Evolutionary conservation across 148 eudicot species (phyloP), one percentile per base, ranked within the genome.

Genomic region (Arbutus unedo): DNA sequence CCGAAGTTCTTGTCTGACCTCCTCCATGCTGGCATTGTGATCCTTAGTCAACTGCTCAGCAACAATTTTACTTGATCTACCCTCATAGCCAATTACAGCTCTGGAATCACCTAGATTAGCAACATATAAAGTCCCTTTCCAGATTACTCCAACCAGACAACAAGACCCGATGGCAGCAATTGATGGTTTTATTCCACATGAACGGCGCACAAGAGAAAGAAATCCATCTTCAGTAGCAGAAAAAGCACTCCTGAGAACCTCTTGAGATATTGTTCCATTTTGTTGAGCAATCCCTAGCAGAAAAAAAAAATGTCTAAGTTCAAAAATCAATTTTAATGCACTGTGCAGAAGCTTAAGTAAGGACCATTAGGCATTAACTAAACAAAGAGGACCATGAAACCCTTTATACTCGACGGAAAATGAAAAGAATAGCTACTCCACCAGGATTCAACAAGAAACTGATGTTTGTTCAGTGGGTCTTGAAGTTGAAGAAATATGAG

Each of bases 81-180:
- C 83, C 50, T 81, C 19, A 70, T 49, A 78, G 31, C 94, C 98
- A 74, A 93, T 48, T 8, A 95, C 94, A 62, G 92, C 98, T 81
- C 98, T 91, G 19, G 98, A 93, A 83, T 95, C 98, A 13, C 98
- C 98, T 44, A 92, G 49, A 87, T 95, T 95, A 76, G 92, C 98
- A 57, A 93, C 74, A 82, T 85, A 92, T n/a, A 95, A 70, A 38
- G 91, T 91, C 80, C 89, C 90, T 74, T 84, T 79, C 88, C 86
- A 92, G 38, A 95, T 86, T 21, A 91, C 49, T 53, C 98, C 98
- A 79, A 86, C 94, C 16, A 95, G 85, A 89, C 98, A 95, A 79
- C 98, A 95, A 41, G 98, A 93, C 25, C 98, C 98, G 45, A 83
- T 78, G 64, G 95, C 87, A 10, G 95, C 97, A 60, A 93, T 88